Conservation (phyloP, 192 early-diverging fungal species). For the Spizellomyces sp. region DNA sequence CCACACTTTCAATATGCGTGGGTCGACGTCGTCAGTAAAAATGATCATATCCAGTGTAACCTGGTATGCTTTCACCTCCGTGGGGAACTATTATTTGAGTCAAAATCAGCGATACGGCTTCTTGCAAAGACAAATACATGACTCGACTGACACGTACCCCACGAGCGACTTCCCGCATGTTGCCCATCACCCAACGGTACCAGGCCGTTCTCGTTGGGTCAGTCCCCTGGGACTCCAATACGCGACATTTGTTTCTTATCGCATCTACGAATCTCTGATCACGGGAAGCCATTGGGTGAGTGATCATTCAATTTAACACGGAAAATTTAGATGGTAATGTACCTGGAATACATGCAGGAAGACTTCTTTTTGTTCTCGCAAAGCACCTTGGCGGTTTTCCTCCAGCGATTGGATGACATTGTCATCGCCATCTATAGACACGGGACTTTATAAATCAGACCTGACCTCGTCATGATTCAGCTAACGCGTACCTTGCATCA, state of each 20-base stretch:
- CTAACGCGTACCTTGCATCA: too few relatives aligned
- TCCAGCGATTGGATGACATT: constrained; percentile 45
- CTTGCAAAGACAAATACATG: constrained; percentile 4
- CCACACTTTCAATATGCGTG: constrained; percentile 50
- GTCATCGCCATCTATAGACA: too few relatives aligned
- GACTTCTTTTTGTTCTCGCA: constrained; percentile 80
- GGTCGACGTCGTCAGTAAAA: constrained; percentile 48
- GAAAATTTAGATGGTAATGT: not conserved
- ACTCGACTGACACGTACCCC: constrained; percentile 51
- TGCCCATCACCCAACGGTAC: constrained; percentile 67
- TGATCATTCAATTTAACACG: not conserved
- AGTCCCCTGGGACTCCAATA: constrained; percentile 12
- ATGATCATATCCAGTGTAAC: constrained; percentile 64
- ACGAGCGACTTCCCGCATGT: constrained; percentile 64
- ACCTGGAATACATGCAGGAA: constrained; percentile 73
- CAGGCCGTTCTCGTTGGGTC: constrained; percentile 30
- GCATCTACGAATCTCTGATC: constrained; percentile 32
- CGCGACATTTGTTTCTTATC: not conserved
- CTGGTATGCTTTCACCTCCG: constrained; percentile 54
- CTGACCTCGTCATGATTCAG: too few relatives aligned
- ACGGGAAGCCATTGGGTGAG: too few relatives aligned
- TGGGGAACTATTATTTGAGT: constrained; percentile 49
- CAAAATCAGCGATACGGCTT: not conserved
- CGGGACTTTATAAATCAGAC: too few relatives aligned
- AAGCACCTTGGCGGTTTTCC: constrained; percentile 66